These are phyloP conservation scores for Mallotus japonicus DNA, from an alignment of 441 rosid genomes.

Conservation along the genomic window DNA sequence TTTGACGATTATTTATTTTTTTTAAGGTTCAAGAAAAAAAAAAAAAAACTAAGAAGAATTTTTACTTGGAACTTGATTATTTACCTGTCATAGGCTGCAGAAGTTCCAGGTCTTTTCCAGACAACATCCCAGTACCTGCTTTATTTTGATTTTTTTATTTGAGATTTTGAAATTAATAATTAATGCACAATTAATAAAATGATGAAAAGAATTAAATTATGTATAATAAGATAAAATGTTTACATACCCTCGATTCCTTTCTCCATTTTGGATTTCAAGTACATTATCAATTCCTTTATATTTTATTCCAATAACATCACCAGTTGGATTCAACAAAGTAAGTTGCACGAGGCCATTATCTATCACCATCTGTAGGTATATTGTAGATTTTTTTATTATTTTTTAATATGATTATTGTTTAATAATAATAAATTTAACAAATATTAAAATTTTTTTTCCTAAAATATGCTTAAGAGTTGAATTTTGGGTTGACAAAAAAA, in stretches of 20 bases:
- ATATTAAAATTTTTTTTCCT: no score
- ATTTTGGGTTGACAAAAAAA: no score
- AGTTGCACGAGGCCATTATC: constrained; percentile 53
- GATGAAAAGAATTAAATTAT: not conserved
- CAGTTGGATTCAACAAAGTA: constrained; percentile 47
- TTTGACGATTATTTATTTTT: no score
- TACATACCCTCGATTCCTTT: constrained; percentile 46
- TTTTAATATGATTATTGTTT: no score
- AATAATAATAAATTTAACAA: not conserved
- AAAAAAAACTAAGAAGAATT: no score
- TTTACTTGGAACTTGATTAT: not conserved
- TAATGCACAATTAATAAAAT: no score
- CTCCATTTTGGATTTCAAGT: constrained; percentile 29
- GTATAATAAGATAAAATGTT: not conserved
- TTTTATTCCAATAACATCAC: constrained; percentile 41
- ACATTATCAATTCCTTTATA: constrained; percentile 50
- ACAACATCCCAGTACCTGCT: constrained; percentile 60
- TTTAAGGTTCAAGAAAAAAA: no score
- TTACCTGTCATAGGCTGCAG: constrained; percentile 36
- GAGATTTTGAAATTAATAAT: no score
- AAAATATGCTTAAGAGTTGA: no score
- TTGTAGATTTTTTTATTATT: no score
- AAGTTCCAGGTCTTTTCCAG: constrained; percentile 41
- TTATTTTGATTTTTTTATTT: not conserved
- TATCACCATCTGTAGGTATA: constrained; percentile 45